Base-by-base conservation (phyloP, 768 basidiomycete species). In the Rubroboletus satanas region DNA sequence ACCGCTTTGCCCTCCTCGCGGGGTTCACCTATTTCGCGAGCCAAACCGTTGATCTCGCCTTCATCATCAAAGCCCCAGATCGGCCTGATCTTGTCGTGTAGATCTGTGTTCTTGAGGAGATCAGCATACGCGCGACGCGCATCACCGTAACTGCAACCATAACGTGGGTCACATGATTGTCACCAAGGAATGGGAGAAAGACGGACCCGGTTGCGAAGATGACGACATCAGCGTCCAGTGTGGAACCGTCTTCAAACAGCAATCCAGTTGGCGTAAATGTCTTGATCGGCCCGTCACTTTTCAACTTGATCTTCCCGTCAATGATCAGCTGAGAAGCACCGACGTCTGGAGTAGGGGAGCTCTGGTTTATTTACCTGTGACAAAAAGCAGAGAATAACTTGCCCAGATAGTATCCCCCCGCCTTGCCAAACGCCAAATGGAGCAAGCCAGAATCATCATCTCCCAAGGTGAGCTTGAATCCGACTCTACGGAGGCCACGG, bases 321-420 rank as follows among this genome's bases (percentile, higher is more conserved):
- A 73, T 70, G 57, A 79, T 74, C 46, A 76, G 59, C 50, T 77
- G 73, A 33, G 74, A 74, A 32, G 73, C 72, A 38, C 75, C 73
- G 36, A 73, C 73, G 31, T 77, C 77, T 77, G 47, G 36, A 29
- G 9, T 10, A 7, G 29, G 14, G 8, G n/a, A 18, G n/a, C 11
- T 15, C 26, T 31, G 10, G n/a, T 45, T 23, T 12, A 44, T 45
- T 26, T 10, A 5, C 15, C 4, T 23, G 31, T 45, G 14, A 5
- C 23, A 26, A 1, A 31, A 32, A 9, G 0, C 2, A 33, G 5
- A 29, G 21, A 35, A 42, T 14, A 6, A 54, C 72, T 26, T 54
- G 81, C 87, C 85, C 2, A 87, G 71, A 68, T 89, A 89, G 67
- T 84, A 88, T 7, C 88, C 85, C 26, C 85, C 85, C 0, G 71